Conservation (phyloP, 129 eudicot species). For the Escallonia rubra region DNA sequence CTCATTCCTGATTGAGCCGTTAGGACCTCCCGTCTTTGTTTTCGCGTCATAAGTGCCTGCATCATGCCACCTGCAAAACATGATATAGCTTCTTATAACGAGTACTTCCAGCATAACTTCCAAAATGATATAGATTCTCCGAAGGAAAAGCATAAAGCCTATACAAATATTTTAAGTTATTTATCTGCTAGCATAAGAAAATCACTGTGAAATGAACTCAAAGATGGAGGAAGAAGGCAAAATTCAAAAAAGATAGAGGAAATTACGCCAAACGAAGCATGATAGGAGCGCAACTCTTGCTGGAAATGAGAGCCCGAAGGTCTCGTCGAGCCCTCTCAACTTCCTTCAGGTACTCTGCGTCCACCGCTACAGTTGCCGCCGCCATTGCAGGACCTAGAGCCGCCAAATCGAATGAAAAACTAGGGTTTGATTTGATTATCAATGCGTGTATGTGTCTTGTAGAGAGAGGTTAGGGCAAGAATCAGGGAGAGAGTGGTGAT, state of each 20-base stretch:
- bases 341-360: constrained; percentile 69
- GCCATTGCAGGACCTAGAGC: no score
- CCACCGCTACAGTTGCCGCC: constrained; percentile 27
- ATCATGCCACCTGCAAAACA: constrained; percentile 78
- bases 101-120: no score
- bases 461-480: no score
- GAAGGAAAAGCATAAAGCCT: no score
- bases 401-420: no score
- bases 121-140: no score
- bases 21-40: constrained; percentile 90
- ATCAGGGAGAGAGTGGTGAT: no score
- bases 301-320: constrained; percentile 81
- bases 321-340: constrained; percentile 69
- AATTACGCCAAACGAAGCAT: constrained; percentile 96
- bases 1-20: constrained; percentile 86
- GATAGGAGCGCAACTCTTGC: constrained; percentile 74
- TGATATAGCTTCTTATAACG: constrained; percentile 1
- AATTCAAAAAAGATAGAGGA: background rate
- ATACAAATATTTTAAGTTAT: no score
- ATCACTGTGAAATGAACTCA: no score
- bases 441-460: no score
- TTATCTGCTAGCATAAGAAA: no score
- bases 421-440: no score
- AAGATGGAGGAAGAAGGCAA: background rate
- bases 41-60: constrained; percentile 90